These are phyloP conservation scores for Claviceps paspali DNA, from an alignment of 2,329 filamentous ascomycete genomes.

Conservation along the genomic window DNA sequence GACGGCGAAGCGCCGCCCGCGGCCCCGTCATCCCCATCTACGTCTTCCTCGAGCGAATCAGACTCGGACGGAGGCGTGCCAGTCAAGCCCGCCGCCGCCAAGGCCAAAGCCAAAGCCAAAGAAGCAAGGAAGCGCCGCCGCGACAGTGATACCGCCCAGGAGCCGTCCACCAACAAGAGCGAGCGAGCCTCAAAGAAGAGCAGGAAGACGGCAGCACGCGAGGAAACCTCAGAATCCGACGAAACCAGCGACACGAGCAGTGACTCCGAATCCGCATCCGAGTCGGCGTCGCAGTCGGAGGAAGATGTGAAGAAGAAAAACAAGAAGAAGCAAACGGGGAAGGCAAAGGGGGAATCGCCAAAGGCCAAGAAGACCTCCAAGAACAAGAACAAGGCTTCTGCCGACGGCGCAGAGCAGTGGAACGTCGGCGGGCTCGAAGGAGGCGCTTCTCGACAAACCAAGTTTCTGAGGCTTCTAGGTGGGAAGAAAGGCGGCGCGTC, in stretches of 20 bases:
- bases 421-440: conserved; percentile 37
- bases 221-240: conserved; percentile 1
- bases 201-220: background rate
- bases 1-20: no score
- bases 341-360: no score
- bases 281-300: background rate
- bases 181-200: background rate
- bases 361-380: background rate
- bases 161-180: conserved; percentile 7
- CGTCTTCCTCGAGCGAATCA: conserved; percentile 11
- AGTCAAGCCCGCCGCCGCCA: conserved; percentile 8
- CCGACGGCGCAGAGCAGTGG: conserved; percentile 28
- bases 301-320: background rate
- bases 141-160: conserved; percentile 14
- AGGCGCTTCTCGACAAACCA: conserved; percentile 33
- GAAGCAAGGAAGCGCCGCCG: conserved; percentile 14
- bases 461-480: conserved; percentile 42
- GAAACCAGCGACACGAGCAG: background rate
- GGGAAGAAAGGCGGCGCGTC: conserved; percentile 28
- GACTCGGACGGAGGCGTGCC: conserved; percentile 12
- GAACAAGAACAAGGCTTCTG: conserved; percentile 9
- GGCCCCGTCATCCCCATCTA: conserved; percentile 9
- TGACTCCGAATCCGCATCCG: conserved; percentile 1
- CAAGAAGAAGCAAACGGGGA: no score
- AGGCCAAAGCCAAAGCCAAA: conserved; percentile 16